Conservation (phyloP, 768 basidiomycete genomes). For the Suillus cothurnatus region DNA sequence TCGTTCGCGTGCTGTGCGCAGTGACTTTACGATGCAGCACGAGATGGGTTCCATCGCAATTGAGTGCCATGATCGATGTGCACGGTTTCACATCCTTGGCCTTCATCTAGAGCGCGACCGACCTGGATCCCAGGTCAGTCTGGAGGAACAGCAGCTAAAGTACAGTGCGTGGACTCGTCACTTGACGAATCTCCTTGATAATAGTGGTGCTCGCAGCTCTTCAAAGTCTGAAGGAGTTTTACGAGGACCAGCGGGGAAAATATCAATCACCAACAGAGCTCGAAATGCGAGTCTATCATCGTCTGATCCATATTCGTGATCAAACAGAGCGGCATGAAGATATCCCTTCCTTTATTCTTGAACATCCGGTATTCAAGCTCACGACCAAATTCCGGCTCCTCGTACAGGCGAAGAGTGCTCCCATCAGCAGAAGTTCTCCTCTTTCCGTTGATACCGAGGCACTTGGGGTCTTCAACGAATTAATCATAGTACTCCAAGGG, state of each 20-base stretch:
- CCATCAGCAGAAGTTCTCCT: constrained; percentile 67
- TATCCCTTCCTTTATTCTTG: constrained; percentile 66
- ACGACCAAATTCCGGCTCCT: constrained; percentile 80
- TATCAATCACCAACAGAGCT: constrained; percentile 83
- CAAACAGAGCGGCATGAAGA: constrained; percentile 75
- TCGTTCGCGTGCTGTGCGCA: constrained; percentile 85
- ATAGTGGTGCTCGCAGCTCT: constrained; percentile 58
- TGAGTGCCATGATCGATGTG: constrained; percentile 91
- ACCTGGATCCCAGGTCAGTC: constrained; percentile 55
- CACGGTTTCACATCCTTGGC: constrained; percentile 88
- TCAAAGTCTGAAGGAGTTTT: constrained; percentile 91
- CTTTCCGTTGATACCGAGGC: constrained; percentile 64
- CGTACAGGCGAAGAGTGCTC: constrained; percentile 79
- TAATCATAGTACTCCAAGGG: constrained; percentile 63
- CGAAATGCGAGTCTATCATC: constrained; percentile 95
- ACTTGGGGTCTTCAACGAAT: constrained; percentile 65
- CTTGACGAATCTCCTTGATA: constrained; percentile 1
- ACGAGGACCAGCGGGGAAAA: constrained; percentile 74
- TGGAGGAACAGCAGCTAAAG: constrained; percentile 91
- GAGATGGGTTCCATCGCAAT: constrained; percentile 76
- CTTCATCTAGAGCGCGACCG: constrained; percentile 66
- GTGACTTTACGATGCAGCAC: constrained; percentile 94
- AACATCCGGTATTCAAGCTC: constrained; percentile 77
- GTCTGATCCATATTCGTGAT: constrained; percentile 89
- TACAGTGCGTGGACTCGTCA: constrained; percentile 62